Base-by-base conservation (phyloP, 2,329 filamentous ascomycete species). In the Chaetomiaceae sp. region DNA sequence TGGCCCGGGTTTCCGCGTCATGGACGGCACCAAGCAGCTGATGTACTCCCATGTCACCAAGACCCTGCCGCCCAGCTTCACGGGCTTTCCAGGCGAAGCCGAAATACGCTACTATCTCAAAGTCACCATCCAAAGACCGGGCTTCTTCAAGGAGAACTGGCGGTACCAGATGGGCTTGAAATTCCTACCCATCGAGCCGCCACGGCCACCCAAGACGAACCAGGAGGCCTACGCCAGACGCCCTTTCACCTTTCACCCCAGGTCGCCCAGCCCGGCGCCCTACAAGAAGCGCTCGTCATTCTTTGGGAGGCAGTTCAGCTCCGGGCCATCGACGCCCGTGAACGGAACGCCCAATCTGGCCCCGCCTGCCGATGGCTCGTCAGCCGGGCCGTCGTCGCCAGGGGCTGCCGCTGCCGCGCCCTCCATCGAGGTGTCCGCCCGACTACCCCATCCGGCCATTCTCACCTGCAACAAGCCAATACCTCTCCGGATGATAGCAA, bases 21-120 rank as follows among this genome's bases (percentile, higher is more conserved):
- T 83, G 72, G 76, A 81, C 54, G 78, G 78, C n/a, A 72, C 73
- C 50, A 78, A 75, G 59, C 80, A 83, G 63, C 65, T 83, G 46
- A 73, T 77, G 57, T 74, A 82, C 40, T 63, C 63, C 32, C 93
- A 98, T 68, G 80, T 93, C 53, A 93, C 86, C 60, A 81, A 82
- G 56, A 95, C 90, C 0, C 73, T 98, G 10, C 93, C 93, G 5
- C 93, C 93, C 0, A 94, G 89, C 4, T 70, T 97, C 44, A 86
- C 78, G n/a, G 88, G 88, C 3, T 90, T 93, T 55, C 87, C 88
- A 0, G 84, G 84, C 26, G 81, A 90, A 64, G 91, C 90, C 18
- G 89, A 95, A 66, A 90, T 97, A 50, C 79, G 83, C 56, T 98
- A 98, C 67, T 98, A 87, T 62, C 76, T 97, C 62, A 98, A 98